Base-by-base conservation (phyloP, 306 rosid genomes). In the Cucurbita maxima region DNA sequence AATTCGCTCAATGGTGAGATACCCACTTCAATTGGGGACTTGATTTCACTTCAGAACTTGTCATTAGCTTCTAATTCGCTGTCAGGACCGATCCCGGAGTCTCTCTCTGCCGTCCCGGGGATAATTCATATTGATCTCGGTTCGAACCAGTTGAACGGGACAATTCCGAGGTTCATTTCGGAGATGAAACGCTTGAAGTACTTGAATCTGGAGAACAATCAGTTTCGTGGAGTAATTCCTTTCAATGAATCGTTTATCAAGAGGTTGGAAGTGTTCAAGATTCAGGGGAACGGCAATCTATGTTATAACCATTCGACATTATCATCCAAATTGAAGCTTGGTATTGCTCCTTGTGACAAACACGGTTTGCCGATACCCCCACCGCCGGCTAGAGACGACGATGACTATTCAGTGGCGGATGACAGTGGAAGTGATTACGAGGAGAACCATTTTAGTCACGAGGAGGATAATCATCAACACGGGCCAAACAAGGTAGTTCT, bases 291-390 rank as follows among this genome's bases (percentile, higher is more conserved):
- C 52, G 82, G 82, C 58, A 84, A 87, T 37, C 76, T 94, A 74
- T 94, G 99, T 53, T 94, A 90, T 74, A 94, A 94, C 77, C 89
- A 87, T 50, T 82, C 99, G 13, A 60, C 76, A 71, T 40, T 89
- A 80, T 87, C 96, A 18, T 87, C 96, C 2, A 94, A 94, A 68
- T 68, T 89, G 89, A 87, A 94, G 86, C 97, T 94, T 47, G 99
- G 99, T 8, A 86, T 94, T 77, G 82, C 99, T 16, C 89, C 83
- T 4, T 94, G 98, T 81, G 97, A 94, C 60, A 90, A 84, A 58
- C 88, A 89, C 52, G 99, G 97, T 10, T 78, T 87, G 79, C 97
- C 99, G 4, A 58, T 86, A 82, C 63, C 97, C 41, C 96, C 98
- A 1, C 96, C 97, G 0, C 82, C 95, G 11, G 59, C 91, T 0